phyloP scores from a whole-genome alignment of 306 rosid species.

The Ormosia semicastrata region DNA sequence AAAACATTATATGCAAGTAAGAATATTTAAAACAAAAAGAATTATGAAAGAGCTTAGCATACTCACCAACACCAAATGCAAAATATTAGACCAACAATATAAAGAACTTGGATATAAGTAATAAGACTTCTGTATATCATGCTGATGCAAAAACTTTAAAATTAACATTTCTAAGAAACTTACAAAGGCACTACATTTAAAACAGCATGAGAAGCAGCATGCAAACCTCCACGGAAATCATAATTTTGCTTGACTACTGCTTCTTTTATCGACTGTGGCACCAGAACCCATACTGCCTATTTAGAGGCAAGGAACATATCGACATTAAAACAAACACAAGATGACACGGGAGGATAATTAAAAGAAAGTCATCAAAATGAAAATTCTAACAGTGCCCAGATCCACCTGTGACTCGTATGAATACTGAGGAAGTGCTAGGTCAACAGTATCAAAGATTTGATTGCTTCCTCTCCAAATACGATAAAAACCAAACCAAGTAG shows the following conservation, averaged over 20 bases:
- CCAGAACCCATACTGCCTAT: conserved; percentile 94
- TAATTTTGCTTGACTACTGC: conserved; percentile 45
- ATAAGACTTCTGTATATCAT: conserved; percentile 14
- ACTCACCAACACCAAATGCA: not conserved
- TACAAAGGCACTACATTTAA: conserved; percentile 90
- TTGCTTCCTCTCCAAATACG: conserved; percentile 69
- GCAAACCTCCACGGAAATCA: conserved; percentile 95
- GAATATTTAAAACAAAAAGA: not conserved
- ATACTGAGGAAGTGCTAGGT: conserved; percentile 74
- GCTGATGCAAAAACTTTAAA: conserved; percentile 5
- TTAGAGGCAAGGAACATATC: conserved; percentile 21
- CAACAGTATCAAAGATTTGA: conserved; percentile 62
- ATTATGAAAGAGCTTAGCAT: not conserved
- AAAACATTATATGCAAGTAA: not conserved
- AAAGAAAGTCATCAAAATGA: not conserved
- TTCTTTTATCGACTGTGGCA: conserved; percentile 68
- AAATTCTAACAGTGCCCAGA: not conserved
- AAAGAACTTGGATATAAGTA: not conserved
- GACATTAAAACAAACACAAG: conserved; percentile 7
- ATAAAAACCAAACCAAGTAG: conserved; percentile 88
- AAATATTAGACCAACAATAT: not conserved
- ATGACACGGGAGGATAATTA: conserved; percentile 10
- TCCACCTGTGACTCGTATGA: conserved; percentile 76
- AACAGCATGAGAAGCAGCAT: conserved; percentile 96
- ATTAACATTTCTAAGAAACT: conserved; percentile 36